Evolutionary conservation across 148 eudicot species (phyloP).

Genomic region (Talinum fruticosum): DNA sequence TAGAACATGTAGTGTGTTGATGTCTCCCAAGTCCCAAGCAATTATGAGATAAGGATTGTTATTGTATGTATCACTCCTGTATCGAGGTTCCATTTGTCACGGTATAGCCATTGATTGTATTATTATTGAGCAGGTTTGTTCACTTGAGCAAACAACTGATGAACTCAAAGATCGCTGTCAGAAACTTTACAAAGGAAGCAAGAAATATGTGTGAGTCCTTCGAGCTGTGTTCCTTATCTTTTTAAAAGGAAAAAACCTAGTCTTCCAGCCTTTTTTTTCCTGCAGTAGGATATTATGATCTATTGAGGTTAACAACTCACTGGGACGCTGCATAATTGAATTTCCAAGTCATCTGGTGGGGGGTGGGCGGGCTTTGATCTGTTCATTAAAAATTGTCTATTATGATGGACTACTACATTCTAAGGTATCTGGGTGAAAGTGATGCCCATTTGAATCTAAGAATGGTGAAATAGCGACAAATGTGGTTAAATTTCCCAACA

Average conservation of each 20-base stretch:
- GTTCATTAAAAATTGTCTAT: neutral
- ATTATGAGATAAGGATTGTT: neutral
- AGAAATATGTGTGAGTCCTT: constrained; percentile 58
- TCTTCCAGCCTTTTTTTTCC: neutral
- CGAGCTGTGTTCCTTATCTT: neutral
- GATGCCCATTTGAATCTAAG: neutral
- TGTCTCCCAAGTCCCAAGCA: neutral
- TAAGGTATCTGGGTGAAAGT: neutral
- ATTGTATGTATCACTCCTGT: neutral
- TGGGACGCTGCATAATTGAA: neutral
- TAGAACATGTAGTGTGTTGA: neutral
- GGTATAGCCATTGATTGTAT: constrained; percentile 5
- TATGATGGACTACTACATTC: neutral
- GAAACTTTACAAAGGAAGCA: constrained; percentile 72
- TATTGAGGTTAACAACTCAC: neutral
- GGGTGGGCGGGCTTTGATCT: neutral
- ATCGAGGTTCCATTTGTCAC: neutral
- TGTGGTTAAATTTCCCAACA: neutral
- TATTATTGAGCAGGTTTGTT: constrained; percentile 35
- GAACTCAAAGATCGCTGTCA: constrained; percentile 87
- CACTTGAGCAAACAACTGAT: constrained; percentile 64
- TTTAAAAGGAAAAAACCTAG: neutral
- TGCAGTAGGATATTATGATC: neutral
- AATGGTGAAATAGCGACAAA: neutral
- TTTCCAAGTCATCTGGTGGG: neutral